Percentiles rank a stretch among this genome's conserved stretches.
Conservation (phyloP, 2,329 filamentous ascomycete genomes). For the Pseudogymnoascus pannorum region DNA sequence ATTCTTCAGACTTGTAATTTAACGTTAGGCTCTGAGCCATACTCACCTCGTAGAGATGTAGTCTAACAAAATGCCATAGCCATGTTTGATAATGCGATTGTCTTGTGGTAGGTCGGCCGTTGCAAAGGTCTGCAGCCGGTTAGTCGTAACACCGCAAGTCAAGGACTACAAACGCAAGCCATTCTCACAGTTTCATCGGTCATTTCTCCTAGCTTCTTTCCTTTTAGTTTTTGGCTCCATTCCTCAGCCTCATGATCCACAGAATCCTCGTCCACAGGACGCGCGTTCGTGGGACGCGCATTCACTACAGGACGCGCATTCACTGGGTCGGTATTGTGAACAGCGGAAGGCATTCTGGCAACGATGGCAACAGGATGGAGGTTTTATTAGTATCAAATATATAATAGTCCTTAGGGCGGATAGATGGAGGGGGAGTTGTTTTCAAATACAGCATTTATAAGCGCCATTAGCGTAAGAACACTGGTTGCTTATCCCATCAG, state of each 20-base stretch:
- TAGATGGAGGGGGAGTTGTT: neutral
- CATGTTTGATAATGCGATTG: neutral
- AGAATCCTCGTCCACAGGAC: too few relatives aligned
- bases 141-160: neutral
- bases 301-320: neutral
- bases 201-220: neutral
- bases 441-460: neutral
- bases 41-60: neutral
- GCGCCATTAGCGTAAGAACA: neutral
- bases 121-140: neutral
- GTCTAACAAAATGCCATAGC: neutral
- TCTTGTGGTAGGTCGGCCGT: neutral
- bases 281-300: too few relatives aligned
- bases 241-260: neutral
- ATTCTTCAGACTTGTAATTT: neutral
- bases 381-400: neutral
- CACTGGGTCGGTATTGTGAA: neutral
- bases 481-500: too few relatives aligned
- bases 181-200: neutral
- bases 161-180: neutral
- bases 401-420: neutral
- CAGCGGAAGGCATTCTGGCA: neutral
- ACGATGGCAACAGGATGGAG: too few relatives aligned
- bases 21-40: neutral
- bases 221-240: neutral